Evolutionary conservation across 2,329 filamentous ascomycete species (phyloP).

Genomic region (Hymenoscyphus albidus): DNA sequence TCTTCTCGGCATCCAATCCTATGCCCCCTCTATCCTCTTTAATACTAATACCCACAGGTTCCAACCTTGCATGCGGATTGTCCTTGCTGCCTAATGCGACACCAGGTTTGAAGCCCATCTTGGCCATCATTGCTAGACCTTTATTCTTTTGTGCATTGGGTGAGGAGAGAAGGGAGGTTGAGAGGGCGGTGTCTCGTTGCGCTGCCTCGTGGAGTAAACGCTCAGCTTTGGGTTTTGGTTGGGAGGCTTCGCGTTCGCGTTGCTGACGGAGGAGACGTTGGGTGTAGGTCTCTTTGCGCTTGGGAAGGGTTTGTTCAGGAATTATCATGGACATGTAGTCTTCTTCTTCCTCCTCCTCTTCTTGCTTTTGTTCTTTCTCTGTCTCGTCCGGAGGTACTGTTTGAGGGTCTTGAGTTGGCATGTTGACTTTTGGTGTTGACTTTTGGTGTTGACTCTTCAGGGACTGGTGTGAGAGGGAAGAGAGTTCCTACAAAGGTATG

Average conservation of each 20-base stretch:
- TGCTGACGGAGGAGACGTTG: slow-evolving; percentile 45
- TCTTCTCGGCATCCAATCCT: slow-evolving; percentile 77
- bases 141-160: slow-evolving; percentile 64
- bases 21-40: slow-evolving; percentile 82
- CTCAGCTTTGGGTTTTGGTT: slow-evolving; percentile 77
- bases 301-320: slow-evolving; percentile 52
- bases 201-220: slow-evolving; percentile 68
- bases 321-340: slow-evolving; percentile 99
- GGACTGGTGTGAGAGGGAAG: too few relatives aligned
- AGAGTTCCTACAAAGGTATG: too few relatives aligned
- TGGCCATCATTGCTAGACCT: slow-evolving; percentile 93
- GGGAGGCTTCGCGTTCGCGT: slow-evolving; percentile 63
- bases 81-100: slow-evolving; percentile 66
- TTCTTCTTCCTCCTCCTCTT: slow-evolving; percentile 67
- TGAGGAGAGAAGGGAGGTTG: slow-evolving; percentile 65
- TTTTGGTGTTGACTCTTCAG: too few relatives aligned
- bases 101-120: slow-evolving; percentile 83
- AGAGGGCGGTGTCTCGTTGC: slow-evolving; percentile 71
- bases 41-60: slow-evolving; percentile 72
- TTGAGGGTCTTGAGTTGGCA: slow-evolving; percentile 21
- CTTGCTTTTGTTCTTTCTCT: slow-evolving; percentile 4
- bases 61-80: slow-evolving; percentile 44
- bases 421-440: not conserved
- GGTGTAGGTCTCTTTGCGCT: slow-evolving; percentile 57
- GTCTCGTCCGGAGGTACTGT: not conserved